Base-by-base conservation (phyloP, 176 grass and related monocot genomes). In the Carex parvula region DNA sequence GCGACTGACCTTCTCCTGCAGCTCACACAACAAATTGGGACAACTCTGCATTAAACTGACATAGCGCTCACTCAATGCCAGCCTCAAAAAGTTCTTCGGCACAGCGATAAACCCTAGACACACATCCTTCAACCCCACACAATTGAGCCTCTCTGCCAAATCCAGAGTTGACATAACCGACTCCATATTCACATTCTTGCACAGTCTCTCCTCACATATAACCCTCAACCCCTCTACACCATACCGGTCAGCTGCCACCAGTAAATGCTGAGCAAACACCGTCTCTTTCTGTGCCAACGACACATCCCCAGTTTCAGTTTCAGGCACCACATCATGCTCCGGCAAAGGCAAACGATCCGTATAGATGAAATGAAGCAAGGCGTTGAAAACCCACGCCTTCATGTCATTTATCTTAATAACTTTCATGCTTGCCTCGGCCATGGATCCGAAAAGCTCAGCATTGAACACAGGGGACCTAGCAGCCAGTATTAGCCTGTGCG, bases 321-420 rank as follows among this genome's bases (percentile, higher is more conserved):
- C 53, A n/a, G 21, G 39, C 0, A 33, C 15, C 15, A 44, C 37
- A 21, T 79, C 2, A 86, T 77, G 39, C 11, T 33, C 53, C 0
- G 70, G 81, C 53, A 90, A 80, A 11, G 70, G 81, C 53, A 90
- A 80, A 11, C 20, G 37, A 44, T 95, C 90, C 0, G 88, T 90
- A 58, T 92, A 92, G 55, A 92, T 79, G 74, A 89, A 94, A 56
- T 85, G 52, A 3, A 92, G 82, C 81, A 95, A 26, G 71, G 83
- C 79, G 32, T 32, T 82, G 58, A 95, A 95, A 0, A 71, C 77
- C 12, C 72, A 8, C 0, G 88, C 30, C 52, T 52, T 4, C 0
- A 92, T 81, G 6, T 81, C 83, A 0, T 32, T 39, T 4, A 91
- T 5, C 3, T 64, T 65, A 6, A 91, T 86, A 10, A 2, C 1